Evolutionary conservation across 495 filamentous ascomycete genomes (phyloP).

Genomic region (Podospora appendiculata): DNA sequence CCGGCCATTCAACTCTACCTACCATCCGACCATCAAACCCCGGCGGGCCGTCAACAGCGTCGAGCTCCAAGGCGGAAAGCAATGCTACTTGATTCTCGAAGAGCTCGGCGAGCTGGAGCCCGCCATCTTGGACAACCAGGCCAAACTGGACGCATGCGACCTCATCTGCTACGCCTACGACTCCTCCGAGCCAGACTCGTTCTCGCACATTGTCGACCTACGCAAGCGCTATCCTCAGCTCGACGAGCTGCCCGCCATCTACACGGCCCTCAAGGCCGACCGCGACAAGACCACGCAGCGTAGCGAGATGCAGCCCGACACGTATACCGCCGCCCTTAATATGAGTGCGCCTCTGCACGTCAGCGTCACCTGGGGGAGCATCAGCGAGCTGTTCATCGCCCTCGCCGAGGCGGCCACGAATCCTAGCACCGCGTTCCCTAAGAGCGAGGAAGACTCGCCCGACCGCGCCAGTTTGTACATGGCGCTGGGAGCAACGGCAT

Average conservation of each 20-base stretch:
- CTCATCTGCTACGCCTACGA: slow-evolving; percentile 94
- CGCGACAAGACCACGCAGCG: slow-evolving; percentile 89
- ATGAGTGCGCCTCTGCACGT: slow-evolving; percentile 90
- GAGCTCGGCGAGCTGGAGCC: slow-evolving; percentile 94
- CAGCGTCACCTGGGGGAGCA: slow-evolving; percentile 83
- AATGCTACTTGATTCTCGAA: slow-evolving; percentile 92
- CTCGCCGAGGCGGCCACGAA: slow-evolving; percentile 84
- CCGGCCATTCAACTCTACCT: slow-evolving; percentile 75
- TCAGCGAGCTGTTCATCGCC: slow-evolving; percentile 82
- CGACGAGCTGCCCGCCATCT: slow-evolving; percentile 80
- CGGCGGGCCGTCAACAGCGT: slow-evolving; percentile 92
- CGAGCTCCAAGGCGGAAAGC: slow-evolving; percentile 89
- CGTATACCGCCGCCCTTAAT: slow-evolving; percentile 71
- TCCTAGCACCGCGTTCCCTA: slow-evolving; percentile 80
- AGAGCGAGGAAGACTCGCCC: slow-evolving; percentile 70
- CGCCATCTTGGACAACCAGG: slow-evolving; percentile 84
- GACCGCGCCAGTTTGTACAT: slow-evolving; percentile 82
- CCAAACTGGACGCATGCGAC: slow-evolving; percentile 88
- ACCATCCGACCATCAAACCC: slow-evolving; percentile 90
- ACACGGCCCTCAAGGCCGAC: slow-evolving; percentile 89
- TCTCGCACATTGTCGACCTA: slow-evolving; percentile 79
- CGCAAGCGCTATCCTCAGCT: slow-evolving; percentile 70
- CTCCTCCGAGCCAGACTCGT: slow-evolving; percentile 90
- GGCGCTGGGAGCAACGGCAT: slow-evolving; percentile 71
- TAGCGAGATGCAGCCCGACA: slow-evolving; percentile 83